Conservation (phyloP, 768 basidiomycete species). For the Russula olivacea region DNA sequence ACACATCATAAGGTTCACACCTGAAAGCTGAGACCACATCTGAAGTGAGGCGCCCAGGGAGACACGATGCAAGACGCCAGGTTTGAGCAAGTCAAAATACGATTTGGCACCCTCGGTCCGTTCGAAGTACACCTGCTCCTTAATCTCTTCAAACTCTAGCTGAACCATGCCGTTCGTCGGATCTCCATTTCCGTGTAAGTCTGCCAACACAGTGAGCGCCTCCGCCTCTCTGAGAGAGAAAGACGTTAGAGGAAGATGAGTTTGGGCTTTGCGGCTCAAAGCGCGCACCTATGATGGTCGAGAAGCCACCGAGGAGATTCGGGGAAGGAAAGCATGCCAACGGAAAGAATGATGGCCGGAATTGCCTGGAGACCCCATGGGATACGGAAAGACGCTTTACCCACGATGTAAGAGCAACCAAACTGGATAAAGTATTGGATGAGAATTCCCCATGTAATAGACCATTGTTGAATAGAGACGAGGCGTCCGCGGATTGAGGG, state of each 20-base stretch:
- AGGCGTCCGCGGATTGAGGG: constrained; percentile 29
- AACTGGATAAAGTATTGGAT: constrained; percentile 6
- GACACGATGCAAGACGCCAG: constrained; percentile 64
- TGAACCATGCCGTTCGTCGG: constrained; percentile 53
- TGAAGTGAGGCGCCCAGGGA: constrained; percentile 64
- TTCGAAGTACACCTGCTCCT: constrained; percentile 50
- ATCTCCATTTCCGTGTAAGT: constrained; percentile 65
- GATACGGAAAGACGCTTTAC: constrained; percentile 68
- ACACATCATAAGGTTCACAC: constrained; percentile 81
- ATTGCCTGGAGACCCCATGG: constrained; percentile 80
- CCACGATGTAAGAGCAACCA: constrained; percentile 59
- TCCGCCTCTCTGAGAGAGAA: constrained; percentile 43
- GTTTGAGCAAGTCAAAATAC: constrained; percentile 58
- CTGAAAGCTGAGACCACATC: constrained; percentile 73
- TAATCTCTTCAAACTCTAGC: constrained; percentile 67
- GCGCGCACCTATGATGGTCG: constrained; percentile 47
- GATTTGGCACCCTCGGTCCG: constrained; percentile 66
- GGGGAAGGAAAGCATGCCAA: constrained; percentile 64
- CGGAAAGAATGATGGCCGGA: constrained; percentile 60
- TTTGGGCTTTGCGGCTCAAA: not conserved
- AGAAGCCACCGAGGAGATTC: constrained; percentile 69
- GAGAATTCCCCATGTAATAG: constrained; percentile 23
- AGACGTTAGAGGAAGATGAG: not conserved
- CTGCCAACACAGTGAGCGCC: constrained; percentile 66
- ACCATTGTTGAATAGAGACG: constrained; percentile 73